Percentiles rank a stretch among this genome's conserved stretches.
These are phyloP conservation scores for Amanita polypyramis DNA, from an alignment of 768 basidiomycete species.

Conservation along the genomic window DNA sequence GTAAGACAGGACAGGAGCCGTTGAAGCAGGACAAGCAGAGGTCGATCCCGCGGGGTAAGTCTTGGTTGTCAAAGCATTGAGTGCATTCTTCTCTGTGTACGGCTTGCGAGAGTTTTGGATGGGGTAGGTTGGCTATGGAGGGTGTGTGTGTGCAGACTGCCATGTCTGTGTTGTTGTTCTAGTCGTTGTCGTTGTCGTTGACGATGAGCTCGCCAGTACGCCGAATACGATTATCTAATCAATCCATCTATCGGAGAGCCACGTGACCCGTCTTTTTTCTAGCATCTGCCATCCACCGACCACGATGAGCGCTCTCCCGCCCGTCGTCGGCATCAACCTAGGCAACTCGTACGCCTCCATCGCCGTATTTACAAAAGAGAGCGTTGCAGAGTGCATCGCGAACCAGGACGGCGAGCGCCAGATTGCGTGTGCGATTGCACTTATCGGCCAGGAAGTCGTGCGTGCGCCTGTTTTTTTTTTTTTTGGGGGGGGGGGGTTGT, in stretches of 20 bases:
- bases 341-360: conserved; percentile 94
- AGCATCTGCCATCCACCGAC: not conserved
- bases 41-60: conserved; percentile 65
- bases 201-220: not conserved
- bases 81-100: conserved; percentile 94
- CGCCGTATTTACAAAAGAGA: conserved; percentile 93
- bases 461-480: conserved; percentile 18
- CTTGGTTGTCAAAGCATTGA: conserved; percentile 95
- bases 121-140: conserved; percentile 35
- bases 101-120: conserved; percentile 55
- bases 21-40: conserved; percentile 93
- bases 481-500: no score
- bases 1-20: conserved; percentile 78
- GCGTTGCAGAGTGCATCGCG: conserved; percentile 88
- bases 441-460: conserved; percentile 86
- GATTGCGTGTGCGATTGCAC: conserved; percentile 90
- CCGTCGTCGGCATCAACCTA: conserved; percentile 90
- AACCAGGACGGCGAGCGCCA: conserved; percentile 99
- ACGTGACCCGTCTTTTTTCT: not conserved
- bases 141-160: conserved; percentile 43
- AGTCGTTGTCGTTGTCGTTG: not conserved
- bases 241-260: not conserved
- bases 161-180: not conserved
- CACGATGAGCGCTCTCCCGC: conserved; percentile 23
- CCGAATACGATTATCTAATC: not conserved